These are phyloP conservation scores for Paratinospora sagittata DNA, from an alignment of 164 flowering plant genomes.

Conservation along the genomic window DNA sequence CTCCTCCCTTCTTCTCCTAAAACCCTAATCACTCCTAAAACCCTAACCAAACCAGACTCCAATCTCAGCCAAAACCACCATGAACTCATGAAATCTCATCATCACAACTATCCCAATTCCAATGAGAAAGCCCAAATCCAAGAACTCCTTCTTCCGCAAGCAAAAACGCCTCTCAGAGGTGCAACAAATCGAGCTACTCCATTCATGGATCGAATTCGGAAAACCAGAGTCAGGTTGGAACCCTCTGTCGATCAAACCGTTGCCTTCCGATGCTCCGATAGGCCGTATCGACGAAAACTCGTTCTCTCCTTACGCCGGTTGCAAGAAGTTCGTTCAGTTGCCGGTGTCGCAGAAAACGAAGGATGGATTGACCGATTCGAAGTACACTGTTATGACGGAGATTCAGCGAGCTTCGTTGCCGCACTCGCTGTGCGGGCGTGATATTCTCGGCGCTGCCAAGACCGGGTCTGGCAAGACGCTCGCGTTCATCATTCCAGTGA, in stretches of 20 bases:
- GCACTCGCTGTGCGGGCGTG: conserved; percentile 79
- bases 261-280: conserved; percentile 32
- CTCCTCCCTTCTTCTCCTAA: no score
- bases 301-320: conserved; percentile 63
- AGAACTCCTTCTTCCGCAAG: conserved; percentile 20
- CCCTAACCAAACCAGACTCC: no score
- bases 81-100: no score
- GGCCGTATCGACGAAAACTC: conserved; percentile 36
- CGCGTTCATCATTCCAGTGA: conserved; percentile 85
- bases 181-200: conserved; percentile 57
- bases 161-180: conserved; percentile 35
- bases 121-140: no score
- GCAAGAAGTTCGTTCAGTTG: conserved; percentile 48
- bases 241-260: conserved; percentile 58
- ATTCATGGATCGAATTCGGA: conserved; percentile 62
- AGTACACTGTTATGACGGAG: conserved; percentile 57
- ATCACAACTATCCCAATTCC: no score
- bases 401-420: conserved; percentile 89
- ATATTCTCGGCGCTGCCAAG: conserved; percentile 92
- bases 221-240: conserved; percentile 77
- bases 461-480: conserved; percentile 96
- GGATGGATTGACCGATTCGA: conserved; percentile 41
- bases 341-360: conserved; percentile 70
- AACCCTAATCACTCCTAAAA: no score
- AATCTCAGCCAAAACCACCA: no score